Evolutionary conservation across 1,284 basidiomycete species (phyloP).

Genomic region (Chalciporus sp.): DNA sequence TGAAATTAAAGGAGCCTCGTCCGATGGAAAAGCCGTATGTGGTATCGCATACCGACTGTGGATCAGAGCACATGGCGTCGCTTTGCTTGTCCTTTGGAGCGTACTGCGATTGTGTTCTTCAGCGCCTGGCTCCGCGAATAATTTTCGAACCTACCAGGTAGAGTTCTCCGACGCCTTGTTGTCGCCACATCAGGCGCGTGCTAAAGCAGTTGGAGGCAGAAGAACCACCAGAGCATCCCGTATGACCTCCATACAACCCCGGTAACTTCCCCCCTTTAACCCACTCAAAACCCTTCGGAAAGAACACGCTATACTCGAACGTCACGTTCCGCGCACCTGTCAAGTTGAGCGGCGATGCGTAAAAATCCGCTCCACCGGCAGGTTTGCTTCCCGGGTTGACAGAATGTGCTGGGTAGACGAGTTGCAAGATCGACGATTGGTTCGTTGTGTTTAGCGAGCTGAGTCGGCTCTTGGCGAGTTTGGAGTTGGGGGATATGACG

Average conservation of each 20-base stretch:
- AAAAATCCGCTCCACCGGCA: slow-evolving; percentile 70
- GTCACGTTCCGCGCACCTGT: slow-evolving; percentile 51
- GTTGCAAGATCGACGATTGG: slow-evolving; percentile 47
- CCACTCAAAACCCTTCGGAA: slow-evolving; percentile 65
- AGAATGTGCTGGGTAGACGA: slow-evolving; percentile 66
- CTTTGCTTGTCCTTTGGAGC: slow-evolving; percentile 65
- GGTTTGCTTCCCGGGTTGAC: slow-evolving; percentile 62
- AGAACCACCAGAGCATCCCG: slow-evolving; percentile 68
- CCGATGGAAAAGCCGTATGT: slow-evolving; percentile 73
- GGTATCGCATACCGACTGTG: slow-evolving; percentile 61
- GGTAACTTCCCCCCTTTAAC: slow-evolving; percentile 73
- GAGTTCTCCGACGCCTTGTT: slow-evolving; percentile 61
- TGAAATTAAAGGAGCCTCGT: slow-evolving; percentile 72
- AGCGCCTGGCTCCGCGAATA: not conserved
- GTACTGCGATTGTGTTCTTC: slow-evolving; percentile 48
- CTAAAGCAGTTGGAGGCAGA: slow-evolving; percentile 68
- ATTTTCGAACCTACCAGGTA: slow-evolving; percentile 58
- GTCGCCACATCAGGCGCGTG: slow-evolving; percentile 76
- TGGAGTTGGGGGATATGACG: slow-evolving; percentile 30
- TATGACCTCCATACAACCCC: slow-evolving; percentile 70
- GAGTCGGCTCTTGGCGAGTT: slow-evolving; percentile 4
- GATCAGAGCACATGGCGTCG: slow-evolving; percentile 53
- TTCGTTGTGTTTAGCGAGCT: slow-evolving; percentile 27
- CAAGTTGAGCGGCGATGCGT: slow-evolving; percentile 59
- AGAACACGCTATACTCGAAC: slow-evolving; percentile 65